A percentile compares a stretch with the other conserved stretches of the same genome.
These are phyloP conservation scores for Globisporangium irregulare DNA, from an alignment of 352 stramenopile genomes.

Conservation along the genomic window DNA sequence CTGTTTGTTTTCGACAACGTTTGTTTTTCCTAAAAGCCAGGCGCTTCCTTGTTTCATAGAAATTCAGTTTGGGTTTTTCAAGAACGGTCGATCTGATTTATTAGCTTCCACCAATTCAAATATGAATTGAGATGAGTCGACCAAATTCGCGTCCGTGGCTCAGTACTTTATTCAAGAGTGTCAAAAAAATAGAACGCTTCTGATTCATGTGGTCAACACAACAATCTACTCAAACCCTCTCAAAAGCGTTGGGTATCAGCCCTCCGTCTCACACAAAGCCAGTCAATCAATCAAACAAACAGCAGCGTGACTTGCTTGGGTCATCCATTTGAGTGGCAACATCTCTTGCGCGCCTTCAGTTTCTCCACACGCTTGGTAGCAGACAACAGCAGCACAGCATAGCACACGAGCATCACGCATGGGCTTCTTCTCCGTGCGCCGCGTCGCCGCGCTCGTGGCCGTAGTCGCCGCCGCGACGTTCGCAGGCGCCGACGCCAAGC, in stretches of 20 bases:
- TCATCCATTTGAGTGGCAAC: conserved; percentile 2
- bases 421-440: background rate
- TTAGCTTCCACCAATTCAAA: background rate
- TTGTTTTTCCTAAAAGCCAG: background rate
- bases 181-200: background rate
- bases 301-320: background rate
- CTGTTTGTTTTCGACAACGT: conserved; percentile 1
- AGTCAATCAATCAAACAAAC: background rate
- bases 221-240: background rate
- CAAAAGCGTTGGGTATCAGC: background rate
- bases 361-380: background rate
- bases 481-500: conserved; percentile 4
- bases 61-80: background rate
- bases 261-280: background rate
- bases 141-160: background rate
- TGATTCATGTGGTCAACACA: background rate
- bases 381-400: no score
- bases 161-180: background rate
- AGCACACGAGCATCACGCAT: background rate
- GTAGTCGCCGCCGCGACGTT: background rate
- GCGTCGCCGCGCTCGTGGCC: background rate
- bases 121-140: background rate
- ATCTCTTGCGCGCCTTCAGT: conserved; percentile 1
- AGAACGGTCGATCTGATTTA: background rate
- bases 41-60: background rate